Evolutionary conservation across 148 eudicot species (phyloP), one percentile per base, ranked within the genome.

Genomic region (Rhododendron molle): DNA sequence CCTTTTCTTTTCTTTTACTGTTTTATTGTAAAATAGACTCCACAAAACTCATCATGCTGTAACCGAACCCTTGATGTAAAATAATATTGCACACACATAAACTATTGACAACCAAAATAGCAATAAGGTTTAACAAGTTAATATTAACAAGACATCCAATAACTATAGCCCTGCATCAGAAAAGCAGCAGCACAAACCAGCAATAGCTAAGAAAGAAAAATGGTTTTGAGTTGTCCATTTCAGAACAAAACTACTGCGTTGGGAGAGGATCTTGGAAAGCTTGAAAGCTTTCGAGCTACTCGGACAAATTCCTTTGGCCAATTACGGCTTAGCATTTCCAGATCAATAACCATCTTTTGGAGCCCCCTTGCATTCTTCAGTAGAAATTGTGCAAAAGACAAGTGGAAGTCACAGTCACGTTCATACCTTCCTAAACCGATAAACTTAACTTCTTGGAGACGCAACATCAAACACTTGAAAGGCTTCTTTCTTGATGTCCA

Each of bases 211-310:
- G 18, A 5, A 54, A 4, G 7, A 18, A 16, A 54, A 16, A 54
- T 2, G 60, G 20, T 34, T 13, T 36, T 34, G 78, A 20, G 15
- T 23, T 6, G 49, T 78, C 52, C 30, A 40, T 44, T 77, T 77
- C 13, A 77, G 14, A 77, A 21, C 81, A 43, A 20, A 77, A 77
- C 81, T 21, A 77, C 81, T 43, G 81, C 81, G 9, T 77, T 3
- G 28, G 81, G 30, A 21, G 81, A 77, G 30, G 52, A 77, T 44
- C 81, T 77, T 77, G 81, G 54, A 23, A 77, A 77, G 52, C 81
- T 44, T 77, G 43, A 43, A 40, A 28, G 18, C 30, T 44, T 21
- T 23, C 43, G 81, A 77, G 50, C 81, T 43, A 32, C 49, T 20
- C 26, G 81, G 16, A 11, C 44, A 40, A 77, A 5, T 77, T 77